These are phyloP conservation scores for Cyclospora cayetanensis DNA, from an alignment of 169 alveolate genomes.

Conservation along the genomic window DNA sequence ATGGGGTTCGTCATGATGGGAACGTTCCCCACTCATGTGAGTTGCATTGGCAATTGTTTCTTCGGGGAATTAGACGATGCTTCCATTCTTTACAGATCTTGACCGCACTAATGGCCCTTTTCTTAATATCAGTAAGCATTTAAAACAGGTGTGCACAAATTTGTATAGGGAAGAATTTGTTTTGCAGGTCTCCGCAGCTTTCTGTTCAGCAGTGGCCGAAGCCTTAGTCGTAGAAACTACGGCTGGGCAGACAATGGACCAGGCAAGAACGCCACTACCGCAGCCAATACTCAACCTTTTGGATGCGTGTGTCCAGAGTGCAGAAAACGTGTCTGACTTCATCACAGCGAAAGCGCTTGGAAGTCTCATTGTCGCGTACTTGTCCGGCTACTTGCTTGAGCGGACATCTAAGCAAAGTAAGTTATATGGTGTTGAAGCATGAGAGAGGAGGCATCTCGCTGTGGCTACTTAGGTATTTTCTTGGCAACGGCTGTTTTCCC, in stretches of 20 bases:
- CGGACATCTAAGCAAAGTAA: slow-evolving; percentile 83
- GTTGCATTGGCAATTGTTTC: slow-evolving; percentile 45
- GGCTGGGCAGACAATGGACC: slow-evolving; percentile 73
- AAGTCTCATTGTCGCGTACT: slow-evolving; percentile 91
- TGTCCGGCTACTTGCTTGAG: slow-evolving; percentile 93
- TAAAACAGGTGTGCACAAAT: neutral
- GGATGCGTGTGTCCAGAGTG: slow-evolving; percentile 52
- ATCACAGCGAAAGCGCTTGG: slow-evolving; percentile 93
- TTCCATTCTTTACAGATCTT: slow-evolving; percentile 72
- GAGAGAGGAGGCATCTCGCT: neutral
- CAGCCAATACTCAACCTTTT: neutral
- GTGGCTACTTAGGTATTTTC: slow-evolving; percentile 78
- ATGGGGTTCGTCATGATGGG: slow-evolving; percentile 84
- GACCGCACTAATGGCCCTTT: slow-evolving; percentile 73
- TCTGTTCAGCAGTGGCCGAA: slow-evolving; percentile 92
- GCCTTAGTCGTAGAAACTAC: slow-evolving; percentile 84
- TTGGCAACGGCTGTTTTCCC: slow-evolving; percentile 92
- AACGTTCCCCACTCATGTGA: slow-evolving; percentile 75
- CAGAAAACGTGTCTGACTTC: slow-evolving; percentile 86
- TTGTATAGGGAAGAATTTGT: neutral
- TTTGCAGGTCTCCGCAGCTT: slow-evolving; percentile 78
- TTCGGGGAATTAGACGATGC: neutral
- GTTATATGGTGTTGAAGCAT: neutral
- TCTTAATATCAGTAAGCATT: slow-evolving; percentile 75
- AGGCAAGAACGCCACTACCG: slow-evolving; percentile 7